Evolutionary conservation across 148 eudicot species (phyloP).

Genomic region (Gaultheria prostrata): DNA sequence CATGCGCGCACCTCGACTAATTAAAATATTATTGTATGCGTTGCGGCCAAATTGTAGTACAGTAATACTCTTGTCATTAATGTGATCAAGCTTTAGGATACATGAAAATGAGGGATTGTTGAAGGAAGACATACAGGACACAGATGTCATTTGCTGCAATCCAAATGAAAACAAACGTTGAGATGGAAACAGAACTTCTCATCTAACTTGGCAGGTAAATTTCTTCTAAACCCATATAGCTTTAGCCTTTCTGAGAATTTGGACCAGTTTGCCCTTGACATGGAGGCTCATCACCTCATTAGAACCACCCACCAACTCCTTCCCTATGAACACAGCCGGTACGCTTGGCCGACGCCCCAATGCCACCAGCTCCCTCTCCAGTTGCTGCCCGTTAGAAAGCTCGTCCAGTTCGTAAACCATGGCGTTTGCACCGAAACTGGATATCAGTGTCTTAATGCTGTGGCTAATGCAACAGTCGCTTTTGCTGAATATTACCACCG

Average conservation of each 20-base stretch:
- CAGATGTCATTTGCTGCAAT: not conserved
- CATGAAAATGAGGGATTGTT: not conserved
- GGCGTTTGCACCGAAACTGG: slow-evolving; percentile 65
- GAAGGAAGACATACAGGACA: not conserved
- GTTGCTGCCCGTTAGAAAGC: slow-evolving; percentile 52
- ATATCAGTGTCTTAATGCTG: slow-evolving; percentile 53
- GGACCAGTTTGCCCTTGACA: slow-evolving; percentile 56
- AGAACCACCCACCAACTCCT: slow-evolving; percentile 65
- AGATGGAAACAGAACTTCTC: not conserved
- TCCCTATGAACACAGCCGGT: slow-evolving; percentile 71
- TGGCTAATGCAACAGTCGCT: slow-evolving; percentile 68
- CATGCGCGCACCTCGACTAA: no score
- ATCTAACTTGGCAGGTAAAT: not conserved
- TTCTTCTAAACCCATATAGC: slow-evolving; percentile 36
- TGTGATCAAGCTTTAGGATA: not conserved
- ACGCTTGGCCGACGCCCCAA: slow-evolving; percentile 46
- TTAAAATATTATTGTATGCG: not conserved
- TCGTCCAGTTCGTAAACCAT: slow-evolving; percentile 64
- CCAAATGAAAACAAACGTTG: not conserved
- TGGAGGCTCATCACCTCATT: slow-evolving; percentile 76
- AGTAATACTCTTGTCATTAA: no score
- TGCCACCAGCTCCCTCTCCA: slow-evolving; percentile 47
- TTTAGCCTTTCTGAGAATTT: slow-evolving; percentile 57
- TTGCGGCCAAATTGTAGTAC: not conserved
- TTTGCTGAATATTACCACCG: slow-evolving; percentile 78